Conservation (phyloP, 441 rosid genomes). For the Erodium texanum region DNA sequence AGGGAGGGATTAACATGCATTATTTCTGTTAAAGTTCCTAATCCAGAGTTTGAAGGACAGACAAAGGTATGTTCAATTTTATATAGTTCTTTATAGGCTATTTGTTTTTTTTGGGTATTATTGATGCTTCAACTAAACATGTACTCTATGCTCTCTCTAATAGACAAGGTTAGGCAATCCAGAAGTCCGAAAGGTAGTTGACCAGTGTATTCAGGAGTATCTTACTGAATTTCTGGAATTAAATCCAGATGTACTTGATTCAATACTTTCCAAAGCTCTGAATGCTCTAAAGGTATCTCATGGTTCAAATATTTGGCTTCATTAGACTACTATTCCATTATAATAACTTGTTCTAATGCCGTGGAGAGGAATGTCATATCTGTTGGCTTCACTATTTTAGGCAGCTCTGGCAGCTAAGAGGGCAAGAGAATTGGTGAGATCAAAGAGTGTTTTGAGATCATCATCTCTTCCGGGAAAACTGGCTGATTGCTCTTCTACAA, state of each 20-base stretch:
- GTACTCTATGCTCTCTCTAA: slow-evolving; percentile 4
- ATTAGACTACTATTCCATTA: not conserved
- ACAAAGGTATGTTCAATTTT: slow-evolving; percentile 64
- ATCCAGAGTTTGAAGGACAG: slow-evolving; percentile 99
- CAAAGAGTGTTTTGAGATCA: slow-evolving; percentile 73
- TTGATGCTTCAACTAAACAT: not conserved
- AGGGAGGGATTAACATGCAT: slow-evolving; percentile 96
- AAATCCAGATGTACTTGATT: slow-evolving; percentile 93
- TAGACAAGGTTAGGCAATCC: slow-evolving; percentile 99
- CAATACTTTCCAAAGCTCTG: slow-evolving; percentile 76
- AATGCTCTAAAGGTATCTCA: slow-evolving; percentile 82
- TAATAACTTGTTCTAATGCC: not conserved
- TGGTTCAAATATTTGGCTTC: slow-evolving; percentile 4
- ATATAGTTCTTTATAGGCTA: not conserved
- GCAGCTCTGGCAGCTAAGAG: slow-evolving; percentile 96
- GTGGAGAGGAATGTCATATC: not conserved
- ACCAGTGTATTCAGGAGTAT: slow-evolving; percentile 90
- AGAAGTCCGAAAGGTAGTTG: slow-evolving; percentile 88
- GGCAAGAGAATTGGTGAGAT: slow-evolving; percentile 87
- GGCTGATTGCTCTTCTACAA: slow-evolving; percentile 80
- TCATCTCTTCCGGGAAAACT: slow-evolving; percentile 95
- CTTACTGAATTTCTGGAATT: slow-evolving; percentile 88
- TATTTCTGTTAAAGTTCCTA: slow-evolving; percentile 87
- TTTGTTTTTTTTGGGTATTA: not conserved
- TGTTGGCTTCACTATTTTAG: slow-evolving; percentile 30